Evolutionary conservation across 163 green algal species (phyloP).

Genomic region (Prototheca wickerhamii): DNA sequence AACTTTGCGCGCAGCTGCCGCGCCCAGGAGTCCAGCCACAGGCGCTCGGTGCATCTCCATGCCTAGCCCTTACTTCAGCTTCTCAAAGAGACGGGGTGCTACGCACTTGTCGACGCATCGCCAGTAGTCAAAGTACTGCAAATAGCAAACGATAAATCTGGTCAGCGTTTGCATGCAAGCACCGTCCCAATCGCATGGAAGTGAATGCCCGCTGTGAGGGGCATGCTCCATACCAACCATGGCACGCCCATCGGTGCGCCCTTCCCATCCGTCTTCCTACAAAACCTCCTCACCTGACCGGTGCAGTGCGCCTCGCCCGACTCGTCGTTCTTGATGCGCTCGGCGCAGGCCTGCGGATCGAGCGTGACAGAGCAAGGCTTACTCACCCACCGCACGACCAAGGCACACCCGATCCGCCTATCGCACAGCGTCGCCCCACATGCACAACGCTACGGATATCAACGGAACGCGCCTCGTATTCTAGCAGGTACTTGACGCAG

Average conservation of each 20-base stretch:
- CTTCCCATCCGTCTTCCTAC: no score
- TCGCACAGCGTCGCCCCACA: background rate
- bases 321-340: constrained; percentile 82
- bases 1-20: background rate
- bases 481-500: constrained; percentile 40
- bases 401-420: no score
- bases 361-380: background rate
- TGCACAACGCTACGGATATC: no score
- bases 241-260: no score
- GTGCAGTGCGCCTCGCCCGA: constrained; percentile 91
- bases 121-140: constrained; percentile 51
- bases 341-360: constrained; percentile 68
- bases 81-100: constrained; percentile 32
- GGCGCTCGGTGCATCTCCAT: background rate
- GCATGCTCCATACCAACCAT: no score
- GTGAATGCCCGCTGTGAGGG: no score
- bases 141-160: background rate
- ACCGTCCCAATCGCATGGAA: no score
- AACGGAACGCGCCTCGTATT: constrained; percentile 31
- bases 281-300: constrained; percentile 52
- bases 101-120: constrained; percentile 48
- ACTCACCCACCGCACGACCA: no score
- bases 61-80: constrained; percentile 33
- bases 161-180: background rate
- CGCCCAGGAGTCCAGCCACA: background rate